A percentile compares a stretch with the other conserved stretches of the same genome.
Evolutionary conservation across 2,329 filamentous ascomycete genomes (phyloP).

Genomic region (Zalaria sp.): DNA sequence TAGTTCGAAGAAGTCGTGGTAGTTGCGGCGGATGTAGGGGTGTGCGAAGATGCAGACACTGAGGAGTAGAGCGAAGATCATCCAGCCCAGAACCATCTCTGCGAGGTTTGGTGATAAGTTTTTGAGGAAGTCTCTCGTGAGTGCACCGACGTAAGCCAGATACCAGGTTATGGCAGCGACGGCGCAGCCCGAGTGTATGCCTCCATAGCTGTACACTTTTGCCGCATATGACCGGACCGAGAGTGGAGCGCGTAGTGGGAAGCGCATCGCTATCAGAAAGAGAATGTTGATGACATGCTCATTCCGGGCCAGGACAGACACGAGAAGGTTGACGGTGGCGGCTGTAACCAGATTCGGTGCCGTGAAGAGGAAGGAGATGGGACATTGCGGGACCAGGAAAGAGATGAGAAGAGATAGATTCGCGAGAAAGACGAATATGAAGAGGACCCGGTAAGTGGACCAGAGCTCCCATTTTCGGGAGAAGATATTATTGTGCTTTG

Average conservation of each 20-base stretch:
- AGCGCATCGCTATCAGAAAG: not conserved
- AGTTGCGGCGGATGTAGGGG: slow-evolving; percentile 45
- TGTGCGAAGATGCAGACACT: slow-evolving; percentile 49
- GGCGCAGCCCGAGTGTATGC: slow-evolving; percentile 23
- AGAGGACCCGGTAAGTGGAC: not conserved
- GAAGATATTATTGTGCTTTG: no score
- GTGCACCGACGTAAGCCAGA: slow-evolving; percentile 21
- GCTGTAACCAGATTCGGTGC: slow-evolving; percentile 1
- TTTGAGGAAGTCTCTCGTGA: slow-evolving; percentile 13
- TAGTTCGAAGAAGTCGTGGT: slow-evolving; percentile 57
- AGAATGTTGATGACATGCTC: slow-evolving; percentile 5
- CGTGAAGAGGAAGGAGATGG: not conserved
- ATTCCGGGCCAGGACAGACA: slow-evolving; percentile 2
- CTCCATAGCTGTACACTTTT: slow-evolving; percentile 21
- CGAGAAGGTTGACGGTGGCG: slow-evolving; percentile 3
- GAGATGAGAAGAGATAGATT: not conserved
- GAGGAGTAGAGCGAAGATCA: slow-evolving; percentile 43
- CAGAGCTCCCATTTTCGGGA: not conserved
- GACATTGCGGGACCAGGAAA: not conserved
- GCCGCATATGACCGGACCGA: not conserved
- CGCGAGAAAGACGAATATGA: not conserved
- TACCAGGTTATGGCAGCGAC: slow-evolving; percentile 28
- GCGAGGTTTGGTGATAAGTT: not conserved
- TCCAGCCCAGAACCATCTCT: slow-evolving; percentile 37
- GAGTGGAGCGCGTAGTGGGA: slow-evolving; percentile 2